A percentile compares a stretch with the other conserved stretches of the same genome.
Conservation (phyloP, 805 yeast species). For the Spathaspora sp. region DNA sequence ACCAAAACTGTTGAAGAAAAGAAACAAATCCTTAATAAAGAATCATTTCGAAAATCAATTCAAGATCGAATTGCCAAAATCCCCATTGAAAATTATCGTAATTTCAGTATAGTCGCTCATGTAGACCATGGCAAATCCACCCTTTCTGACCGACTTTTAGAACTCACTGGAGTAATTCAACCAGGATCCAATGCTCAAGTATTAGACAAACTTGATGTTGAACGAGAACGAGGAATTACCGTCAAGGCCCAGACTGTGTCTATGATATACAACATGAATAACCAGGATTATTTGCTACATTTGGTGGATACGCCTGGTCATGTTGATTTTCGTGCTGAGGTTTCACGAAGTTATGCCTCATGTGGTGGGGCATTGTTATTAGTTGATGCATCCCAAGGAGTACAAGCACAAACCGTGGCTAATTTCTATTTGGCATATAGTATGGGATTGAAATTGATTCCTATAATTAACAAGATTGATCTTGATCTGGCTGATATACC, state of each 20-base stretch:
- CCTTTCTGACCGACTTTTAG: conserved; percentile 80
- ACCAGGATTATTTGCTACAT: conserved; percentile 78
- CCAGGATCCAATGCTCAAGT: conserved; percentile 78
- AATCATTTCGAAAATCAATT: conserved; percentile 26
- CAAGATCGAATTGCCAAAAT: conserved; percentile 68
- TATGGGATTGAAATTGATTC: conserved; percentile 75
- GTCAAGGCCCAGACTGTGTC: conserved; percentile 96
- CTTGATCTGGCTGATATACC: conserved; percentile 83
- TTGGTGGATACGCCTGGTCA: conserved; percentile 98
- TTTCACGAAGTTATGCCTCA: conserved; percentile 88
- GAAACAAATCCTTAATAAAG: conserved; percentile 26
- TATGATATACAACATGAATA: conserved; percentile 72
- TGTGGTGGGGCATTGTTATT: conserved; percentile 90
- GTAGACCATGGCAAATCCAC: conserved; percentile 92
- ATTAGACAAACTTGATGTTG: conserved; percentile 88
- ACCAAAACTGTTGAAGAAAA: conserved; percentile 13
- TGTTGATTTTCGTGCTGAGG: conserved; percentile 93
- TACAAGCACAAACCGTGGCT: conserved; percentile 98
- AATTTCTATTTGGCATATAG: conserved; percentile 88
- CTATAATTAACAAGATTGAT: conserved; percentile 90
- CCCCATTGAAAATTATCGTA: conserved; percentile 79
- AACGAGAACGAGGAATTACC: conserved; percentile 93
- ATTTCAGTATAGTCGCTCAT: conserved; percentile 94
- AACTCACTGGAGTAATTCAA: conserved; percentile 83
- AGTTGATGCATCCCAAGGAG: conserved; percentile 95